Percentiles rank a stretch among this genome's conserved stretches.
phyloP scores from a whole-genome alignment of 306 rosid species.

The Prosopis cineraria region DNA sequence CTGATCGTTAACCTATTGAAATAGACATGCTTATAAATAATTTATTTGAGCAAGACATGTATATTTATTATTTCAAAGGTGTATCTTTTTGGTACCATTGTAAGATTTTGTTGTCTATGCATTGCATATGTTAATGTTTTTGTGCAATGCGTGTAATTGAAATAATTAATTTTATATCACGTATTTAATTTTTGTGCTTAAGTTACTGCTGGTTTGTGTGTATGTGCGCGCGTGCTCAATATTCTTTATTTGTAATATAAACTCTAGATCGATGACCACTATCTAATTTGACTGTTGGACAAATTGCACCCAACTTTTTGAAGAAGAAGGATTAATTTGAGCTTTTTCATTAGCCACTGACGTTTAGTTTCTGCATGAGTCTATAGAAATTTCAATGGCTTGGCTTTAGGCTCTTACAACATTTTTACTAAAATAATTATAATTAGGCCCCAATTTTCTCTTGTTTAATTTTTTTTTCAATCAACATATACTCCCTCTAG shows the following conservation, averaged over 20 bases:
- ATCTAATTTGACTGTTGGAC: background rate
- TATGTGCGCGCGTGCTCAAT: too few species aligned
- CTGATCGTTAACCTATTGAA: constrained; percentile 11
- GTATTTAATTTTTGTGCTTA: background rate
- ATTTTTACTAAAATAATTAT: too few species aligned
- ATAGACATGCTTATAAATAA: background rate
- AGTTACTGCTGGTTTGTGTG: background rate
- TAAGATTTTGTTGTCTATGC: constrained; percentile 17
- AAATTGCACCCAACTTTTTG: background rate
- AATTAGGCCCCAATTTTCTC: too few species aligned
- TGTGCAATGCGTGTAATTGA: background rate
- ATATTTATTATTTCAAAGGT: background rate
- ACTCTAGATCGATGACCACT: background rate
- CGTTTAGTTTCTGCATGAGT: too few species aligned
- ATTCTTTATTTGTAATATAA: background rate
- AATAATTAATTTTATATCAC: background rate
- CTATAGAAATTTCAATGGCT: too few species aligned
- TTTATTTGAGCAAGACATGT: background rate
- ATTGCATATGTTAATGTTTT: background rate
- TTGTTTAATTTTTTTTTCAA: too few species aligned
- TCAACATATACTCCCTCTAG: too few species aligned
- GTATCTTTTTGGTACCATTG: constrained; percentile 27
- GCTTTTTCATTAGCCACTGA: too few species aligned
- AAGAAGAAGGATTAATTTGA: background rate
- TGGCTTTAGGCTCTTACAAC: too few species aligned